Conservation (phyloP, 2,329 filamentous ascomycete species). For the Stachybotrys chlorohalonatus region DNA sequence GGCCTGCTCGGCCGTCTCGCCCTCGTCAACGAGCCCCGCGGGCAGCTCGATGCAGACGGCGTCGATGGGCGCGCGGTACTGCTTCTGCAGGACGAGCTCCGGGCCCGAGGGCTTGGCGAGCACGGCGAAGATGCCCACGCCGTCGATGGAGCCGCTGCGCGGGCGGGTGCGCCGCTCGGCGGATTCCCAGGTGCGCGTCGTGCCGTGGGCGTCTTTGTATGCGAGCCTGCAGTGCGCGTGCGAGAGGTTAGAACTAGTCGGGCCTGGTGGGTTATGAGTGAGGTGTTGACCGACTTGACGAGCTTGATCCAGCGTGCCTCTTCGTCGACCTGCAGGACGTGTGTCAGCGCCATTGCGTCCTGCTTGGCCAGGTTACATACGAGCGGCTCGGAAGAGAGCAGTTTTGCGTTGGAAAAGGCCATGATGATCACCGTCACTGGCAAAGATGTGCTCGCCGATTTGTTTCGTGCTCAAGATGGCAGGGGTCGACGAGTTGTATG, state of each 20-base stretch:
- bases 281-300: slow-evolving; percentile 35
- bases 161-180: slow-evolving; percentile 63
- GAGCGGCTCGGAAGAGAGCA: slow-evolving; percentile 33
- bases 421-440: slow-evolving; percentile 14
- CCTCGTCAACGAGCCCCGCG: slow-evolving; percentile 53
- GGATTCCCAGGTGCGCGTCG: slow-evolving; percentile 59
- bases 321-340: slow-evolving; percentile 26
- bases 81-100: slow-evolving; percentile 56
- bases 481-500: too few species aligned
- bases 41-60: slow-evolving; percentile 54
- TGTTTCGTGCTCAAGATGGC: not conserved
- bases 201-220: slow-evolving; percentile 55
- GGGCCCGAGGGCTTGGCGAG: slow-evolving; percentile 44
- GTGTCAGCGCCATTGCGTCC: not conserved
- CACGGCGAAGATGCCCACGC: slow-evolving; percentile 64
- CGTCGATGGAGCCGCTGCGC: slow-evolving; percentile 53
- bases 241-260: not conserved
- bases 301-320: slow-evolving; percentile 54
- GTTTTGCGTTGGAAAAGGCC: slow-evolving; percentile 32
- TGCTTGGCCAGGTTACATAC: slow-evolving; percentile 18
- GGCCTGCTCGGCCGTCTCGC: slow-evolving; percentile 51
- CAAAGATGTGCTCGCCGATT: not conserved
- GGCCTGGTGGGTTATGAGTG: not conserved
- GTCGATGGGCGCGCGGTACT: slow-evolving; percentile 55
- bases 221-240: slow-evolving; percentile 34